Percentiles rank a stretch among this genome's conserved stretches.
Evolutionary conservation across 2,329 filamentous ascomycete genomes (phyloP).

Genomic region (Xylogone sp.): DNA sequence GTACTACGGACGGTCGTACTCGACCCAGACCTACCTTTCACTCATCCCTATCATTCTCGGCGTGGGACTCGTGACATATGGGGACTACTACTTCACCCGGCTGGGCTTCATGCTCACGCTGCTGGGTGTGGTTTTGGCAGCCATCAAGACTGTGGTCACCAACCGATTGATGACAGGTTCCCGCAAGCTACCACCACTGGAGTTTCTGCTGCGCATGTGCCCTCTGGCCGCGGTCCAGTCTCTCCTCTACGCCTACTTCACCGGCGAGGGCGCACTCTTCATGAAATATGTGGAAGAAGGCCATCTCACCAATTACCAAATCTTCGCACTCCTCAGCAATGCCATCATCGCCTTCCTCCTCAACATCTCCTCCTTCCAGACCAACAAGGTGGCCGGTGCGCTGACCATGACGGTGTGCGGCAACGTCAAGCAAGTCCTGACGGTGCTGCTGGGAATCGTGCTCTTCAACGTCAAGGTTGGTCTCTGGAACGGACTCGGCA

Average conservation of each 20-base stretch:
- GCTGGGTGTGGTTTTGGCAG: slow-evolving; percentile 49
- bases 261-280: slow-evolving; percentile 47
- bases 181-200: slow-evolving; percentile 52
- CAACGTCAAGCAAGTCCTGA: slow-evolving; percentile 55
- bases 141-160: slow-evolving; percentile 58
- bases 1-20: slow-evolving; percentile 52
- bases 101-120: slow-evolving; percentile 53
- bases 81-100: slow-evolving; percentile 60
- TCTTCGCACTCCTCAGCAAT: slow-evolving; percentile 43
- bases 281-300: slow-evolving; percentile 26
- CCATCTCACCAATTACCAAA: slow-evolving; percentile 19
- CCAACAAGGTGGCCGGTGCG: slow-evolving; percentile 54
- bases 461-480: slow-evolving; percentile 49
- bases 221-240: slow-evolving; percentile 56
- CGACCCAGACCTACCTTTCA: slow-evolving; percentile 53
- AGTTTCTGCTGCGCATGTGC: slow-evolving; percentile 60
- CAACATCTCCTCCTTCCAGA: slow-evolving; percentile 54
- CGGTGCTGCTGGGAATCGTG: slow-evolving; percentile 49
- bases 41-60: slow-evolving; percentile 58
- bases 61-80: slow-evolving; percentile 55
- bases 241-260: slow-evolving; percentile 45
- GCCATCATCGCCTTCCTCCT: slow-evolving; percentile 51
- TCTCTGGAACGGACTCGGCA: slow-evolving; percentile 51
- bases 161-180: slow-evolving; percentile 62
- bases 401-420: slow-evolving; percentile 57